Percentiles rank a stretch among this genome's conserved stretches.
These are phyloP conservation scores for Geosiphon pyriformis DNA, from an alignment of 192 early-diverging fungal genomes.

Conservation along the genomic window DNA sequence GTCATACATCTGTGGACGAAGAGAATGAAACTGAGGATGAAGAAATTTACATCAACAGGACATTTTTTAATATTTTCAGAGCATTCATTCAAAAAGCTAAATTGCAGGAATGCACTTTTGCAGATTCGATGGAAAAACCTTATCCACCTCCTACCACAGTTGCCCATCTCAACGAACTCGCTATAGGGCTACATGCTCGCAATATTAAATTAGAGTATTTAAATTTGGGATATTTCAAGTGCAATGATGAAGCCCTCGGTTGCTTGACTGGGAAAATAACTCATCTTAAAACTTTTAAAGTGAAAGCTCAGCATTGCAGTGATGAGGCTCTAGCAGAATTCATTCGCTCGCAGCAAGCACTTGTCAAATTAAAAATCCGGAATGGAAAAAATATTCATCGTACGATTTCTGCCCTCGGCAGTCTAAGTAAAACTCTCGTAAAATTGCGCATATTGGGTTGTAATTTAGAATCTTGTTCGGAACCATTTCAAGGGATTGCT, in stretches of 20 bases:
- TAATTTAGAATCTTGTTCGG: constrained; percentile 5
- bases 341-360: neutral
- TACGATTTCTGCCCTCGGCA: neutral
- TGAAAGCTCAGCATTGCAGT: neutral
- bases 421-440: neutral
- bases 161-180: neutral
- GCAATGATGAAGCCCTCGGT: neutral
- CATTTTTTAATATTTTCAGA: neutral
- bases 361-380: constrained; percentile 22
- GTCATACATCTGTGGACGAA: neutral
- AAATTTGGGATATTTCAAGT: constrained; percentile 20
- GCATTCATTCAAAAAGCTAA: neutral
- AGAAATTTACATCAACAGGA: neutral
- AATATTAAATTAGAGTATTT: constrained; percentile 10
- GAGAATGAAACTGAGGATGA: neutral
- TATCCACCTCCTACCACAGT: neutral
- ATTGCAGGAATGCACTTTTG: constrained; percentile 19
- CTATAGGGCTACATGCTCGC: neutral
- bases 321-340: constrained; percentile 12
- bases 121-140: neutral
- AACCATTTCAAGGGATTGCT: constrained; percentile 6
- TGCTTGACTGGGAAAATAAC: neutral
- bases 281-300: constrained; percentile 19
- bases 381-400: neutral
- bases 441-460: constrained; percentile 19